Conservation (phyloP, 805 yeast species). For the Yarrowia osloensis region DNA sequence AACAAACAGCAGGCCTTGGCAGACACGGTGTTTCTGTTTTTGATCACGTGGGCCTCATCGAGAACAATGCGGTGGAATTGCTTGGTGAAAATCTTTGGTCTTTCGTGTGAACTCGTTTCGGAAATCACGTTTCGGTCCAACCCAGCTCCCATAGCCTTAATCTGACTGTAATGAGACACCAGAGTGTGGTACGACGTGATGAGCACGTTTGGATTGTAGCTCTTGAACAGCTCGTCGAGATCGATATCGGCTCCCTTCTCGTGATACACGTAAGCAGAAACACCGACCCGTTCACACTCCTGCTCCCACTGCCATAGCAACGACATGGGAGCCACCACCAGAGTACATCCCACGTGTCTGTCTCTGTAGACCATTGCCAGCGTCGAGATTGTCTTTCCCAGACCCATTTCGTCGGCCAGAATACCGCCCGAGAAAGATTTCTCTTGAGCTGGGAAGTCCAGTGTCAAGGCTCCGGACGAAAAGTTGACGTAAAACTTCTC, state of each 20-base stretch:
- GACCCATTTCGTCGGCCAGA: constrained; percentile 94
- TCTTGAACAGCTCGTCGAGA: constrained; percentile 50
- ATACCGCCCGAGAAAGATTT: constrained; percentile 76
- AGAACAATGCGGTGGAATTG: constrained; percentile 73
- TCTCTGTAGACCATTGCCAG: constrained; percentile 67
- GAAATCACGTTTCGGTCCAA: neutral
- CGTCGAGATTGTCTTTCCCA: constrained; percentile 89
- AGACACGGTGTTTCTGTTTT: constrained; percentile 76
- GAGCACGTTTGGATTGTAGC: constrained; percentile 62
- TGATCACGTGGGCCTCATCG: constrained; percentile 89
- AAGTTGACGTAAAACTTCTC: constrained; percentile 68
- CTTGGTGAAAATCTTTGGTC: constrained; percentile 56
- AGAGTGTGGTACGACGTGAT: constrained; percentile 88
- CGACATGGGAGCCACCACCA: constrained; percentile 88
- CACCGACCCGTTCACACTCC: constrained; percentile 48
- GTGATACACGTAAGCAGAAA: constrained; percentile 59
- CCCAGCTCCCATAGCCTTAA: constrained; percentile 36
- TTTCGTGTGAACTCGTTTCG: constrained; percentile 28
- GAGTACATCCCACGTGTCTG: constrained; percentile 54
- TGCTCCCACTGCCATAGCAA: constrained; percentile 87
- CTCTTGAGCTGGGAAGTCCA: constrained; percentile 64
- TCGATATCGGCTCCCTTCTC: constrained; percentile 61
- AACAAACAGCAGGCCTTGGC: constrained; percentile 74
- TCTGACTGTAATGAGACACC: constrained; percentile 67
- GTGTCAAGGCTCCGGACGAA: constrained; percentile 76